Conservation (phyloP, 805 yeast species). For the Candida andamanensis region DNA sequence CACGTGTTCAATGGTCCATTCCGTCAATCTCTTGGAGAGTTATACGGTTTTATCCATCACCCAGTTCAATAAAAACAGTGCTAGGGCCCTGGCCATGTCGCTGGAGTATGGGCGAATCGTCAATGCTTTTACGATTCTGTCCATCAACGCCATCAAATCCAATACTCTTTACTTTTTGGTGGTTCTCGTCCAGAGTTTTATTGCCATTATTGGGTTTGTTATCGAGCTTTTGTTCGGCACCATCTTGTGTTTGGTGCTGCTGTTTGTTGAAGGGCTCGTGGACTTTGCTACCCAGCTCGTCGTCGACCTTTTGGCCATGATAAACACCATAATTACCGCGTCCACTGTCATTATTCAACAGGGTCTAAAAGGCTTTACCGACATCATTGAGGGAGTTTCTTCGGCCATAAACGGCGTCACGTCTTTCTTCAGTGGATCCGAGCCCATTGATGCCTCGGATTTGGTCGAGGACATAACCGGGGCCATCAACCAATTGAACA, state of each 20-base stretch:
- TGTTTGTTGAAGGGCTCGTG: slow-evolving; percentile 68
- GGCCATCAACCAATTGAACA: slow-evolving; percentile 49
- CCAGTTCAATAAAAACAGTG: slow-evolving; percentile 2
- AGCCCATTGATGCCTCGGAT: slow-evolving; percentile 25
- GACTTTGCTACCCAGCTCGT: slow-evolving; percentile 72
- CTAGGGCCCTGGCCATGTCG: slow-evolving; percentile 3
- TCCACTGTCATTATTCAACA: slow-evolving; percentile 16
- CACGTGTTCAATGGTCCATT: slow-evolving; percentile 28
- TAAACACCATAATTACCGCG: slow-evolving; percentile 52
- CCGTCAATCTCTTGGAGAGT: slow-evolving; percentile 2
- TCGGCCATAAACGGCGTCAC: slow-evolving; percentile 11
- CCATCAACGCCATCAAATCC: slow-evolving; percentile 3
- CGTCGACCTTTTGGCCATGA: slow-evolving; percentile 51
- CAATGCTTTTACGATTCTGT: slow-evolving; percentile 4
- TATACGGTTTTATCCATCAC: slow-evolving; percentile 4
- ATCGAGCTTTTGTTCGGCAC: slow-evolving; percentile 80
- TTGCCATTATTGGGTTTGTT: slow-evolving; percentile 55
- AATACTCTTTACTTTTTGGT: slow-evolving; percentile 7
- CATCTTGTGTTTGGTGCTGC: slow-evolving; percentile 72
- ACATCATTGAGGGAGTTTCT: slow-evolving; percentile 3
- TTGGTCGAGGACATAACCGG: slow-evolving; percentile 48
- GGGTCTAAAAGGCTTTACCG: slow-evolving; percentile 5
- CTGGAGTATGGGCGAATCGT: slow-evolving; percentile 5
- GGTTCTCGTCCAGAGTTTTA: slow-evolving; percentile 15
- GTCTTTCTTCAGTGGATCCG: slow-evolving; percentile 43